phyloP scores from a whole-genome alignment of 768 basidiomycete species.

The Serendipita sp. region DNA sequence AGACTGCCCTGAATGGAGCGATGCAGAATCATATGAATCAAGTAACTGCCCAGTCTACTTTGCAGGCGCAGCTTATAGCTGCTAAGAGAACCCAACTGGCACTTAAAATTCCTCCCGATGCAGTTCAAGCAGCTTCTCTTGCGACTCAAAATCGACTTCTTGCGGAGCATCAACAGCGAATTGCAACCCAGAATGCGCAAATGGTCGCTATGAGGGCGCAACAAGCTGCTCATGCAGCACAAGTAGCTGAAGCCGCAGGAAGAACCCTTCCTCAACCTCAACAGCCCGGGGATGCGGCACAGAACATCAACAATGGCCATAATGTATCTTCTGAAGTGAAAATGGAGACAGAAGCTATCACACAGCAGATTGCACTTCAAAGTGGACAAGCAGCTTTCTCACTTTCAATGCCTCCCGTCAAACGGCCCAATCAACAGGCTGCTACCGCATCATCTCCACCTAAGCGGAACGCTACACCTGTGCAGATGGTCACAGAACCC shows the following conservation, averaged over 20 bases:
- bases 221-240: constrained; percentile 4
- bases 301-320: constrained; percentile 9
- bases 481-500: background rate
- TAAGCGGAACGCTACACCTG: background rate
- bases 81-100: constrained; percentile 20
- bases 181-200: background rate
- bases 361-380: background rate
- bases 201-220: background rate
- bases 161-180: background rate
- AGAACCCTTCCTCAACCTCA: constrained; percentile 8
- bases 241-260: background rate
- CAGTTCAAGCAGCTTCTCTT: constrained; percentile 21
- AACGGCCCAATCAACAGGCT: background rate
- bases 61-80: background rate
- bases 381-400: background rate
- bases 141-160: constrained; percentile 20
- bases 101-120: constrained; percentile 23
- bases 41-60: background rate
- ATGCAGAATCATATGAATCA: background rate
- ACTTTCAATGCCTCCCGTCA: constrained; percentile 1
- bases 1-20: background rate
- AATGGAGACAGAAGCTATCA: background rate
- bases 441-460: background rate
- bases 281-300: constrained; percentile 11
- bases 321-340: background rate